Percentiles rank a stretch among this genome's conserved stretches.
Conservation (phyloP, 257 asterid genomes). For the Primulina eburnea region DNA sequence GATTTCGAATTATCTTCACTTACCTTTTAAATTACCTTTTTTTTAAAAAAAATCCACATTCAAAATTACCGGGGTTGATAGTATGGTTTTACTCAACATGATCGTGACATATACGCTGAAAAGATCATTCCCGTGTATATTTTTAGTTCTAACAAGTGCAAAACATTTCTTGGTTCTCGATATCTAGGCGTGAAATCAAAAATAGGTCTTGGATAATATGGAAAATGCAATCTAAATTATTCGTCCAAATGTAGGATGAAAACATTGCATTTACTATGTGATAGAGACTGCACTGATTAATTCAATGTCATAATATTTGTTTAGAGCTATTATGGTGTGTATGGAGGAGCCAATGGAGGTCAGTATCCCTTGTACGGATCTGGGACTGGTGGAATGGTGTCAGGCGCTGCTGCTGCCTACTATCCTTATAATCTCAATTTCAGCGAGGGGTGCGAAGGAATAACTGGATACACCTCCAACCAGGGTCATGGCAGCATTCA, state of each 20-base stretch:
- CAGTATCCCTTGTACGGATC: conserved; percentile 69
- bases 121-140: background rate
- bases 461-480: conserved; percentile 48
- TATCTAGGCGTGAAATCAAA: background rate
- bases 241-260: background rate
- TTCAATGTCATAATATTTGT: background rate
- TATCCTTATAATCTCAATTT: conserved; percentile 69
- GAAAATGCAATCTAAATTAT: background rate
- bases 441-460: conserved; percentile 55
- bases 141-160: background rate
- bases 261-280: background rate
- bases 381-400: conserved; percentile 55
- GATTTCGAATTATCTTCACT: background rate
- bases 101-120: background rate
- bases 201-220: background rate
- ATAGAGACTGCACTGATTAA: background rate
- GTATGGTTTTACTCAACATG: background rate
- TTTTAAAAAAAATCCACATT: too few relatives aligned
- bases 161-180: background rate
- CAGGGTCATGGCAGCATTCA: conserved; percentile 61
- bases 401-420: conserved; percentile 52
- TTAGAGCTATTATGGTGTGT: conserved; percentile 42
- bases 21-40: too few relatives aligned
- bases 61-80: background rate
- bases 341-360: conserved; percentile 57